Conservation (phyloP, 306 rosid genomes). For the Cicer chorassanicum region DNA sequence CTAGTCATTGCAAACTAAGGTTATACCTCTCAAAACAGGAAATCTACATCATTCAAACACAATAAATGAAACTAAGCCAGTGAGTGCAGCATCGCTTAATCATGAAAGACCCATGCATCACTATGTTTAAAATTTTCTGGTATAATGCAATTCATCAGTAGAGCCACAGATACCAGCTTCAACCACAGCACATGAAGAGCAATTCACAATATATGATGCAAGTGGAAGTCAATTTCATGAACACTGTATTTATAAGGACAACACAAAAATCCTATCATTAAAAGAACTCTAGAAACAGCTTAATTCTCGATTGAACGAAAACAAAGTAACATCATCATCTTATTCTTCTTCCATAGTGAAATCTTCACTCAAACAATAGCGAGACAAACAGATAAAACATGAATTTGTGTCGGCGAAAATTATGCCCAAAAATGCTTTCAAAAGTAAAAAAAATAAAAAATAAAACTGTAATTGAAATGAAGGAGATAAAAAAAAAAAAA, state of each 20-base stretch:
- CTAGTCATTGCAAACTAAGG: constrained; percentile 12
- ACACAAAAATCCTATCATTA: constrained; percentile 1
- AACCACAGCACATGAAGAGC: constrained; percentile 1
- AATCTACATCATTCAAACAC: background rate
- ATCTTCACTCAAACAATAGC: constrained; percentile 4
- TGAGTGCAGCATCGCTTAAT: constrained; percentile 16
- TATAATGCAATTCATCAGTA: constrained; percentile 22
- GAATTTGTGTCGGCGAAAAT: background rate
- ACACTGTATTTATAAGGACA: constrained; percentile 41
- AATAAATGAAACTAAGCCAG: background rate
- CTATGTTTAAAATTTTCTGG: background rate
- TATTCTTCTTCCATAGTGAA: background rate
- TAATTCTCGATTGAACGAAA: background rate
- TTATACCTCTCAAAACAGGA: background rate
- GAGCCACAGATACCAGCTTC: background rate
- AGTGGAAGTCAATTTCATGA: constrained; percentile 18
- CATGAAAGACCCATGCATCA: background rate
- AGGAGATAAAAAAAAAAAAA: background rate
- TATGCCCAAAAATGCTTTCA: background rate
- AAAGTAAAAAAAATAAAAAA: background rate
- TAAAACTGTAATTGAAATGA: background rate
- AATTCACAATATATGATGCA: background rate
- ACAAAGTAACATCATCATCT: background rate
- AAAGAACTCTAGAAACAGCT: constrained; percentile 13
- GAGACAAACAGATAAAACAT: background rate